A percentile compares a stretch with the other conserved stretches of the same genome.
Evolutionary conservation across 2,329 filamentous ascomycete genomes (phyloP).

Genomic region (Golovinomyces cichoracearum): DNA sequence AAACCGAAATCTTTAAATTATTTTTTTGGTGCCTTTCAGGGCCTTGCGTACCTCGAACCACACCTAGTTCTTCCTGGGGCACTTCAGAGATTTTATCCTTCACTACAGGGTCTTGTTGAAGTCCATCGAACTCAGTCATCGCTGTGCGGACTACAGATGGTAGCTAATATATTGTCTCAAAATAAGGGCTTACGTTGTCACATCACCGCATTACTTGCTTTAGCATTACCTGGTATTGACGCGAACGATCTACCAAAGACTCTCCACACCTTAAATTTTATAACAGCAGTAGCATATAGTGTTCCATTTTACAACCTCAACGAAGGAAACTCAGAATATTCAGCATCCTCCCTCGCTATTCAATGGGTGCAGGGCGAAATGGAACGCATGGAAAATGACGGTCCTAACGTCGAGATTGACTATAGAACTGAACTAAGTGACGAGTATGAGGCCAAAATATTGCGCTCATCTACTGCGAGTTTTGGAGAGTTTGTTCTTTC

Average conservation of each 20-base stretch:
- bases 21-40: constrained; percentile 72
- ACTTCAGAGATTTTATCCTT: constrained; percentile 85
- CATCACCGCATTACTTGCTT: constrained; percentile 73
- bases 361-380: constrained; percentile 89
- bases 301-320: constrained; percentile 75
- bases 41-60: constrained; percentile 71
- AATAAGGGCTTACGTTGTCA: constrained; percentile 94
- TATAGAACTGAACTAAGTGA: constrained; percentile 62
- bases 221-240: constrained; percentile 85
- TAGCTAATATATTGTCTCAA: constrained; percentile 71
- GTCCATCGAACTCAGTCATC: constrained; percentile 91
- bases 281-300: constrained; percentile 86
- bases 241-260: constrained; percentile 96
- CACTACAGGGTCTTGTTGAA: constrained; percentile 85
- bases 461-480: constrained; percentile 80
- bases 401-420: constrained; percentile 60
- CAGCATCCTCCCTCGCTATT: constrained; percentile 54
- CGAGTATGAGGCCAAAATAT: constrained; percentile 61
- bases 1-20: constrained; percentile 76
- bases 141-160: constrained; percentile 69
- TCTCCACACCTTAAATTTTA: constrained; percentile 76
- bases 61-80: constrained; percentile 78
- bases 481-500: constrained; percentile 81
- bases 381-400: constrained; percentile 73
- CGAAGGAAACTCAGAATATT: constrained; percentile 37